These are phyloP conservation scores for Ogataea naganishii DNA, from an alignment of 805 yeast genomes.

Conservation along the genomic window DNA sequence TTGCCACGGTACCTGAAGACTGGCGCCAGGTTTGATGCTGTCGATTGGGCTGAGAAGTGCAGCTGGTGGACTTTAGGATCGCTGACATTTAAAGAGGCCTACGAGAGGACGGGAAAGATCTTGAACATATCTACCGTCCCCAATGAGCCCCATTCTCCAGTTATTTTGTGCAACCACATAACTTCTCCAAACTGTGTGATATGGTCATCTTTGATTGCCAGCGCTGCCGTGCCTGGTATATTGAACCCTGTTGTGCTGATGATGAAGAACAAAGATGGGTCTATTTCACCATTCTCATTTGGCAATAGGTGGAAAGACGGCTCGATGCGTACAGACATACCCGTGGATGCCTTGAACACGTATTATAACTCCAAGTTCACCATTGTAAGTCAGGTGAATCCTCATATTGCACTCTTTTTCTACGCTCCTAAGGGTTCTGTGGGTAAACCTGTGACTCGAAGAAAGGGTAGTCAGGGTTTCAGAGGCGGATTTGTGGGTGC, in stretches of 20 bases:
- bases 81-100: conserved; percentile 63
- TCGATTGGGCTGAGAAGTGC: conserved; percentile 63
- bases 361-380: conserved; percentile 71
- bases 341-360: conserved; percentile 62
- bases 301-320: conserved; percentile 80
- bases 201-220: conserved; percentile 73
- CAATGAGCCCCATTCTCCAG: conserved; percentile 75
- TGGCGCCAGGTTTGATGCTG: conserved; percentile 72
- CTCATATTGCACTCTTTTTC: conserved; percentile 68
- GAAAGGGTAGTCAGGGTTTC: conserved; percentile 41
- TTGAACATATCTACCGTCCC: conserved; percentile 75
- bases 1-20: conserved; percentile 59
- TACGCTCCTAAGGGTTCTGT: conserved; percentile 76
- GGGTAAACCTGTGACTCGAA: conserved; percentile 65
- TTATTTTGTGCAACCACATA: conserved; percentile 64
- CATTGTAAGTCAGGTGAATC: conserved; percentile 75
- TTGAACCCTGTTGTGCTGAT: conserved; percentile 71
- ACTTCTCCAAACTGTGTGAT: conserved; percentile 75
- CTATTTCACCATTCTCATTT: conserved; percentile 57
- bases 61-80: conserved; percentile 69
- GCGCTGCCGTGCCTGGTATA: conserved; percentile 79
- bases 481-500: conserved; percentile 75
- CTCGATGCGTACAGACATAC: conserved; percentile 69
- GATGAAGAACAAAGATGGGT: conserved; percentile 35
- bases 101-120: conserved; percentile 57